Evolutionary conservation across 768 basidiomycete genomes (phyloP).

Genomic region (Boletus vermiculosoides): DNA sequence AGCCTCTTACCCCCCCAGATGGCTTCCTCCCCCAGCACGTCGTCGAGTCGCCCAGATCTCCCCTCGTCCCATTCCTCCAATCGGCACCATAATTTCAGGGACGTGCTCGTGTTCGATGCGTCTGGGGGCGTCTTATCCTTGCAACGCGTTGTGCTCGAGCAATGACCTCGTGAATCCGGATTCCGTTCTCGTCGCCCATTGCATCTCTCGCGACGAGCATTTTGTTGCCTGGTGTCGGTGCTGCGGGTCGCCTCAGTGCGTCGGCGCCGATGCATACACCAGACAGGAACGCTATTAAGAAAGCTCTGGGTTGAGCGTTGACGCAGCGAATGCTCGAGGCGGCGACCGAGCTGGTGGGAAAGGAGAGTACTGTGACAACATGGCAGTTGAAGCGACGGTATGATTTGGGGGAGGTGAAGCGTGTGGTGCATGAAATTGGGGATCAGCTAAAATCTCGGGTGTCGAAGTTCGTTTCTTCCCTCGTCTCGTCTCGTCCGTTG

Average conservation of each 20-base stretch:
- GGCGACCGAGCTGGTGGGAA: slow-evolving; percentile 36
- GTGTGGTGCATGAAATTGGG: slow-evolving; percentile 9
- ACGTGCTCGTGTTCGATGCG: slow-evolving; percentile 68
- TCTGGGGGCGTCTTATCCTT: slow-evolving; percentile 53
- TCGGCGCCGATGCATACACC: slow-evolving; percentile 25
- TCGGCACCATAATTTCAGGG: slow-evolving; percentile 53
- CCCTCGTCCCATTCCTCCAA: slow-evolving; percentile 30
- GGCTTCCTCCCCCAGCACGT: slow-evolving; percentile 29
- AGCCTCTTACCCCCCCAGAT: slow-evolving; percentile 37
- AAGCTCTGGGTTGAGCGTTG: slow-evolving; percentile 36
- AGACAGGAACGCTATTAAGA: slow-evolving; percentile 26
- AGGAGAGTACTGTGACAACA: slow-evolving; percentile 51
- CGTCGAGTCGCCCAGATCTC: slow-evolving; percentile 29
- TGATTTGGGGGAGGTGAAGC: slow-evolving; percentile 55
- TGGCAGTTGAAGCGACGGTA: slow-evolving; percentile 58
- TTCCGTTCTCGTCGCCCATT: slow-evolving; percentile 28
- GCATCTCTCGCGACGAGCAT: slow-evolving; percentile 51
- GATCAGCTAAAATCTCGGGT: slow-evolving; percentile 3
- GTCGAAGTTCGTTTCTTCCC: slow-evolving; percentile 5
- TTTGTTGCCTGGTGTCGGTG: slow-evolving; percentile 56
- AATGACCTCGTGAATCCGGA: slow-evolving; percentile 23
- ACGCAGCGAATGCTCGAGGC: slow-evolving; percentile 37
- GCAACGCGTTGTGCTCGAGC: slow-evolving; percentile 51
- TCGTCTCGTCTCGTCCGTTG: too few relatives aligned
- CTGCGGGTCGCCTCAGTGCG: slow-evolving; percentile 37